Base-by-base conservation (phyloP, 1,284 basidiomycete species). In the Cerrena zonata region DNA sequence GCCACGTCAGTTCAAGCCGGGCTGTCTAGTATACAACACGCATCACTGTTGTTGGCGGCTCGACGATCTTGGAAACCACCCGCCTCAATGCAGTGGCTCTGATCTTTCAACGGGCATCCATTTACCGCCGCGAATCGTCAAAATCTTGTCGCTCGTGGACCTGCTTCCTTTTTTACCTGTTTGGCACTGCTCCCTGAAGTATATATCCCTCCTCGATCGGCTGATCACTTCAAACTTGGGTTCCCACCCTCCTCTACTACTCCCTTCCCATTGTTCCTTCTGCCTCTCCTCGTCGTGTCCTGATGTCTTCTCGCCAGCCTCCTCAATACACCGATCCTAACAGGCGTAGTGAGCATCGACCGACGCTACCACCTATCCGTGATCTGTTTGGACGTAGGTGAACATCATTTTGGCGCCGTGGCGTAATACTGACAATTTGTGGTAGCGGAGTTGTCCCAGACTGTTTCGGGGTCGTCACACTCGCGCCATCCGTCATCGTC, bases 361-460 rank as follows among this genome's bases (percentile, higher is more conserved):
- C 84, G 49, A 84, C 79, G n/a, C 79, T 89, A 48, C 86, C 86
- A 40, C 77, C 84, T 43, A 88, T 89, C 52, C 81, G 83, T 49
- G 82, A 85, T 64, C 67, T 89, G 50, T 84, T 89, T 61, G 72
- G 78, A 69, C 78, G 86, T 84, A 50, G 62, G 74, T 61, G 45
- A 42, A 11, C 25, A 45, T 37, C 18, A 23, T 25, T 27, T n/a
- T 7, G 34, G 24, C 10, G 2, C 21, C 38, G 11, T 30, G 21
- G 25, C 21, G 39, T 18, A 13, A n/a, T 42, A 13, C 49, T 25
- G 19, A 25, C 23, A 11, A 21, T 49, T 48, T 2, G 45, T 40
- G 15, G 21, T 43, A 62, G 61, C 51, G 47, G 61, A 65, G 47
- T 51, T 63, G 43, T 57, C 56, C 21, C 52, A 52, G 43, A 53